Evolutionary conservation across 1,284 basidiomycete species (phyloP).

Genomic region (Porodaedalea pini): DNA sequence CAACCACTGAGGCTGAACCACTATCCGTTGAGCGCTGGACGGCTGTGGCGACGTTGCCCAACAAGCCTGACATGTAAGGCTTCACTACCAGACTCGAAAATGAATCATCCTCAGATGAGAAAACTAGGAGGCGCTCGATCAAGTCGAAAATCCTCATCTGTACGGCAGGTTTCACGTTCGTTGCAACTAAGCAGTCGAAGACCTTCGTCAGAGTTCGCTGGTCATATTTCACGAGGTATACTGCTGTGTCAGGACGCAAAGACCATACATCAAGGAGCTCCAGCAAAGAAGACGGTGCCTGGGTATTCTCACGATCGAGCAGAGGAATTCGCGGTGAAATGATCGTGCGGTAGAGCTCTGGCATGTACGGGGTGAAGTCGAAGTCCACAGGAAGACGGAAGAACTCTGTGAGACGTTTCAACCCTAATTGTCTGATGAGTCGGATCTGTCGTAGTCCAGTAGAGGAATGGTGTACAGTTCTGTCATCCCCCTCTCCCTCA

Average conservation of each 20-base stretch:
- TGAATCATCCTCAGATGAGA: slow-evolving; percentile 48
- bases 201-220: slow-evolving; percentile 68
- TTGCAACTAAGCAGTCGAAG: slow-evolving; percentile 77
- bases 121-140: slow-evolving; percentile 68
- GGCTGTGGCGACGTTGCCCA: slow-evolving; percentile 72
- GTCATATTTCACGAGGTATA: slow-evolving; percentile 72
- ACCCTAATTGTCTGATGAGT: slow-evolving; percentile 74
- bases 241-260: slow-evolving; percentile 50
- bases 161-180: slow-evolving; percentile 86
- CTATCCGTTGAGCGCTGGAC: slow-evolving; percentile 54
- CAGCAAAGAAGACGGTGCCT: slow-evolving; percentile 86
- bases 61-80: slow-evolving; percentile 74
- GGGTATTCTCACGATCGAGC: slow-evolving; percentile 85
- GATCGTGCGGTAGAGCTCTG: slow-evolving; percentile 63
- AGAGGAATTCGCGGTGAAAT: slow-evolving; percentile 80
- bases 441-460: slow-evolving; percentile 37
- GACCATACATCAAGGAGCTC: slow-evolving; percentile 87
- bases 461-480: slow-evolving; percentile 24
- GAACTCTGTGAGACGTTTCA: slow-evolving; percentile 88
- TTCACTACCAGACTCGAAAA: slow-evolving; percentile 61
- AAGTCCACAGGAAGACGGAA: slow-evolving; percentile 72
- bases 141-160: slow-evolving; percentile 84
- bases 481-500: slow-evolving; percentile 30
- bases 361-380: slow-evolving; percentile 73
- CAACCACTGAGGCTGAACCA: slow-evolving; percentile 32